Evolutionary conservation across 495 filamentous ascomycete species (phyloP).

Genomic region (Aspergillus ostianus): DNA sequence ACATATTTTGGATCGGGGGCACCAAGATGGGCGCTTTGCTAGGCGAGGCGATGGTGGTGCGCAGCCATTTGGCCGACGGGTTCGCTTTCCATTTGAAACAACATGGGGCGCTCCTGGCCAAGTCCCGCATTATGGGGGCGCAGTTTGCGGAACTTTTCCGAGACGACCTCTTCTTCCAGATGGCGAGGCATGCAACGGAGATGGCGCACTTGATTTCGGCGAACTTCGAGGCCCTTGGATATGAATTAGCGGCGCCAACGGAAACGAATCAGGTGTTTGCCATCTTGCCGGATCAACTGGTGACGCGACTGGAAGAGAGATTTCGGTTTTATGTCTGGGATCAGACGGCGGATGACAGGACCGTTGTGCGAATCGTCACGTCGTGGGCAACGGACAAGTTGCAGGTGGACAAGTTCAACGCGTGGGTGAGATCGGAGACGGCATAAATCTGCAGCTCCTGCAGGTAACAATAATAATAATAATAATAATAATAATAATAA

Average conservation of each 20-base stretch:
- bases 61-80: constrained; percentile 33
- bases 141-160: constrained; percentile 46
- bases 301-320: constrained; percentile 26
- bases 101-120: constrained; percentile 44
- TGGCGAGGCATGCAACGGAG: constrained; percentile 40
- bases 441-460: too few species aligned
- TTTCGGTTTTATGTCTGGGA: constrained; percentile 40
- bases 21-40: constrained; percentile 45
- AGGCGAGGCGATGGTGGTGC: constrained; percentile 44
- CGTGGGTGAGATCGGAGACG: constrained; percentile 27
- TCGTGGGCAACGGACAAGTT: constrained; percentile 38
- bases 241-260: constrained; percentile 29
- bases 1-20: constrained; percentile 49
- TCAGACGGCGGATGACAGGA: constrained; percentile 26
- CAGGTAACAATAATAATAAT: too few species aligned
- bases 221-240: constrained; percentile 30
- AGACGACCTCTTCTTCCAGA: constrained; percentile 36
- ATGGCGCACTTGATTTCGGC: constrained; percentile 38
- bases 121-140: constrained; percentile 41
- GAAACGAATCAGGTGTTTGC: constrained; percentile 40
- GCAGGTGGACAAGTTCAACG: constrained; percentile 39
- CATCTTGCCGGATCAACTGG: constrained; percentile 24
- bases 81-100: constrained; percentile 47
- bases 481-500: too few species aligned
- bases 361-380: constrained; percentile 32